These are phyloP conservation scores for Zelopaecilomyces penicillatus DNA, from an alignment of 2,329 filamentous ascomycete species.

Conservation along the genomic window DNA sequence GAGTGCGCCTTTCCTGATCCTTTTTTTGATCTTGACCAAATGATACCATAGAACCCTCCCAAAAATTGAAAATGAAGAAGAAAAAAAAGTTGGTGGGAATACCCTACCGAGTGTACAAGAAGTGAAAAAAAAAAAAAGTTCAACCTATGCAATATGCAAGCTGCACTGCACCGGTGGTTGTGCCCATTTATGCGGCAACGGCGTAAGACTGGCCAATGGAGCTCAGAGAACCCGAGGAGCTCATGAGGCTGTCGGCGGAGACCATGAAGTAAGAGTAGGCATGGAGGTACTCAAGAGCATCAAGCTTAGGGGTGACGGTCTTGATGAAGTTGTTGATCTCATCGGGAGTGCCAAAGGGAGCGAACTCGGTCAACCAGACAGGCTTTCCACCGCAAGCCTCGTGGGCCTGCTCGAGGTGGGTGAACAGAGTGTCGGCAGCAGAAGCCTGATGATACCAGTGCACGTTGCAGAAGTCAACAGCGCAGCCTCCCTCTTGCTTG, in stretches of 20 bases:
- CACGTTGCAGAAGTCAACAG: conserved; percentile 50
- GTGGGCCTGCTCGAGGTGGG: conserved; percentile 41
- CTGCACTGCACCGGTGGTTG: not conserved
- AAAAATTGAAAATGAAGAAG: conserved; percentile 9
- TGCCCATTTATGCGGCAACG: conserved; percentile 16
- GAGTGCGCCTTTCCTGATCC: conserved; percentile 13
- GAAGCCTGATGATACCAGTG: conserved; percentile 54
- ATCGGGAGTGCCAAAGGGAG: conserved; percentile 36
- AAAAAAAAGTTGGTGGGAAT: conserved; percentile 22
- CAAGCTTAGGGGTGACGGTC: conserved; percentile 39
- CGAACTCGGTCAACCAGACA: conserved; percentile 60
- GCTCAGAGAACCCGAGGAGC: conserved; percentile 32
- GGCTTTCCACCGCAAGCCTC: conserved; percentile 38
- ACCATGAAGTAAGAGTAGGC: conserved; percentile 53
- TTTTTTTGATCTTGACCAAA: conserved; percentile 12
- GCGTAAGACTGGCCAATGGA: conserved; percentile 42
- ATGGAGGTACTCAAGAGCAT: conserved; percentile 41
- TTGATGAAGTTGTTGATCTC: conserved; percentile 41
- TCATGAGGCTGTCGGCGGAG: conserved; percentile 32
- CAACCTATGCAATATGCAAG: too few species aligned
- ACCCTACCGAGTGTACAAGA: conserved; percentile 31
- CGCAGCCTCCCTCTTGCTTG: conserved; percentile 30
- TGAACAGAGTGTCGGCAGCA: conserved; percentile 42
- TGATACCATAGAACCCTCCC: conserved; percentile 12
- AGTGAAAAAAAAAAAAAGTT: conserved; percentile 16